Percentiles rank a stretch among this genome's conserved stretches.
Evolutionary conservation across 1,284 basidiomycete genomes (phyloP).

Genomic region (Ceratobasidium sp.): DNA sequence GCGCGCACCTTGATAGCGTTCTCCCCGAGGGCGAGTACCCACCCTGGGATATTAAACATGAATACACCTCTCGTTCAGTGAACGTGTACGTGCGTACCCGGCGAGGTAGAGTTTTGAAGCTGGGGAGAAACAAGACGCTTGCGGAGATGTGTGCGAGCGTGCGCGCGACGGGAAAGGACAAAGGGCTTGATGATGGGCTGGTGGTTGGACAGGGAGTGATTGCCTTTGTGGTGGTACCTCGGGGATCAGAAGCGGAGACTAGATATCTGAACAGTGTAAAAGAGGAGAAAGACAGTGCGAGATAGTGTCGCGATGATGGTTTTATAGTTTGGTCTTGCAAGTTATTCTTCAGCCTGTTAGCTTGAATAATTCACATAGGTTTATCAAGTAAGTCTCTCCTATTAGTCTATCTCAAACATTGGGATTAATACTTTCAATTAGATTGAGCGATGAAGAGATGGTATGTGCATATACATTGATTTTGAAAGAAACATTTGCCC

Average conservation of each 20-base stretch:
- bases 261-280: constrained; percentile 33
- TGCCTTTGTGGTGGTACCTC: constrained; percentile 35
- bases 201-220: constrained; percentile 34
- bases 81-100: constrained; percentile 87
- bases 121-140: constrained; percentile 89
- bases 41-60: constrained; percentile 79
- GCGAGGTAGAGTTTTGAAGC: constrained; percentile 81
- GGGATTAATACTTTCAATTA: no score
- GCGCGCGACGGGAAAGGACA: constrained; percentile 21
- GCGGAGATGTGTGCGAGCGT: constrained; percentile 50
- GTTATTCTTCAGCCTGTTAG: no score
- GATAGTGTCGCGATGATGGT: no score
- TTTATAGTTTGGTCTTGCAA: no score
- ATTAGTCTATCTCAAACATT: no score
- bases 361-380: no score
- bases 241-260: constrained; percentile 19
- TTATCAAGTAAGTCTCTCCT: no score
- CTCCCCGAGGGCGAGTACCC: constrained; percentile 66
- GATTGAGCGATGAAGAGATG: no score
- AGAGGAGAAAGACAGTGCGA: background rate
- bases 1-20: constrained; percentile 80
- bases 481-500: no score
- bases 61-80: constrained; percentile 76
- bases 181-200: constrained; percentile 16
- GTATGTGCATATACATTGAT: no score